These are phyloP conservation scores for Aurinia saxatilis DNA, from an alignment of 345 rosid species.

Conservation along the genomic window DNA sequence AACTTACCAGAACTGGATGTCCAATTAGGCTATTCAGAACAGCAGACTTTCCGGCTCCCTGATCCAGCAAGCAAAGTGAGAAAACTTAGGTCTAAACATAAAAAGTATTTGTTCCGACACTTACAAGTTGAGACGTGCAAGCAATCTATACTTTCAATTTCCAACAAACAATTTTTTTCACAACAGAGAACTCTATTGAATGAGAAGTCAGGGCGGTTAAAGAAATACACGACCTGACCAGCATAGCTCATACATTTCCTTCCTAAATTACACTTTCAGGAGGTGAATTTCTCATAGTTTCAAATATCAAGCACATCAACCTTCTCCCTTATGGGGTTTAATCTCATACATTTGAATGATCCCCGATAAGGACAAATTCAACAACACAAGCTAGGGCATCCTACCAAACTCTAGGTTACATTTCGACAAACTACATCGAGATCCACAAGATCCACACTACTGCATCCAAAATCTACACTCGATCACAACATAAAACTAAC, in stretches of 20 bases:
- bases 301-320: background rate
- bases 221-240: background rate
- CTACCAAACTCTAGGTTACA: slow-evolving; percentile 15
- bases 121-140: background rate
- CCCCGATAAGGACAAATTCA: background rate
- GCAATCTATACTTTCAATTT: too few species aligned
- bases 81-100: background rate
- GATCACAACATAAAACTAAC: background rate
- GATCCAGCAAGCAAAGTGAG: slow-evolving; percentile 14
- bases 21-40: slow-evolving; percentile 86
- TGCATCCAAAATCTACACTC: slow-evolving; percentile 10
- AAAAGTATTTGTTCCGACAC: background rate
- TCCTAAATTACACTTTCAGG: background rate
- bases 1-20: slow-evolving; percentile 82
- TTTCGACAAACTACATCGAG: slow-evolving; percentile 19
- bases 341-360: background rate
- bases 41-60: slow-evolving; percentile 99
- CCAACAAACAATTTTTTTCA: background rate
- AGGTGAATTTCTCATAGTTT: background rate
- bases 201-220: background rate
- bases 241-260: background rate
- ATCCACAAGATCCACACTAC: slow-evolving; percentile 27
- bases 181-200: background rate
- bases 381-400: background rate
- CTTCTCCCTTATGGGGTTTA: background rate